A percentile compares a stretch with the other conserved stretches of the same genome.
Conservation (phyloP, 176 grass and related monocot species). For the Rhipidocladum racemiflorum region DNA sequence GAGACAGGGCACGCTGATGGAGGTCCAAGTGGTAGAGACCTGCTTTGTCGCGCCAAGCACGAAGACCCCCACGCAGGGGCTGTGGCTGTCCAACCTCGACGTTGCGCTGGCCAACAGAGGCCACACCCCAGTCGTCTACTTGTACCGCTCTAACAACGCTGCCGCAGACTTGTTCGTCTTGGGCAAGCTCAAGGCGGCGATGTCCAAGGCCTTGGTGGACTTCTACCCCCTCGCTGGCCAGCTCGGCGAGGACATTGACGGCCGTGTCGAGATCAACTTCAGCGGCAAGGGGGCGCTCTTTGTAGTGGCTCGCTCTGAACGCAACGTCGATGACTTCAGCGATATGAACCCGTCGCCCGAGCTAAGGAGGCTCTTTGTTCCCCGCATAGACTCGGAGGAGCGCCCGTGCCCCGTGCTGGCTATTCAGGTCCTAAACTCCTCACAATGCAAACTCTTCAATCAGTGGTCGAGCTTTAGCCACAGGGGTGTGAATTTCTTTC, state of each 20-base stretch:
- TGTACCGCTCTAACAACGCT: conserved; percentile 18
- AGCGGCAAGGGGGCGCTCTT: conserved; percentile 27
- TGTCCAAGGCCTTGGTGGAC: conserved; percentile 39
- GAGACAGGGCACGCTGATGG: not conserved
- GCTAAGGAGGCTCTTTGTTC: conserved; percentile 13
- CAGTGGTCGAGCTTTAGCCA: no score
- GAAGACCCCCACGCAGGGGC: conserved; percentile 31
- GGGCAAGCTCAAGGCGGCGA: conserved; percentile 24
- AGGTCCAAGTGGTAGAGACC: conserved; percentile 35
- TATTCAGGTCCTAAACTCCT: not conserved
- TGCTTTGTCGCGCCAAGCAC: conserved; percentile 21
- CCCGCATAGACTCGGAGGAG: not conserved
- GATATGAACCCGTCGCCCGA: conserved; percentile 4
- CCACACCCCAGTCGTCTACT: conserved; percentile 43
- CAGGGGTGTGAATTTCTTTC: no score
- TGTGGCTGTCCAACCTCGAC: conserved; percentile 53
- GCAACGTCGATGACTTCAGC: conserved; percentile 16
- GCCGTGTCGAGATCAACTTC: conserved; percentile 24
- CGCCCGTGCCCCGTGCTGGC: not conserved
- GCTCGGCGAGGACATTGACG: not conserved
- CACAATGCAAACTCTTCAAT: no score
- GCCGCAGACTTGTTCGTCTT: conserved; percentile 15
- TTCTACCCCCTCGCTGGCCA: conserved; percentile 51
- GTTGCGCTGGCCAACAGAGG: not conserved
- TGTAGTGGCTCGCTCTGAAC: conserved; percentile 4